These are phyloP conservation scores for Lodderomyces jiufengensis DNA, from an alignment of 1,139 yeast genomes.

Conservation along the genomic window DNA sequence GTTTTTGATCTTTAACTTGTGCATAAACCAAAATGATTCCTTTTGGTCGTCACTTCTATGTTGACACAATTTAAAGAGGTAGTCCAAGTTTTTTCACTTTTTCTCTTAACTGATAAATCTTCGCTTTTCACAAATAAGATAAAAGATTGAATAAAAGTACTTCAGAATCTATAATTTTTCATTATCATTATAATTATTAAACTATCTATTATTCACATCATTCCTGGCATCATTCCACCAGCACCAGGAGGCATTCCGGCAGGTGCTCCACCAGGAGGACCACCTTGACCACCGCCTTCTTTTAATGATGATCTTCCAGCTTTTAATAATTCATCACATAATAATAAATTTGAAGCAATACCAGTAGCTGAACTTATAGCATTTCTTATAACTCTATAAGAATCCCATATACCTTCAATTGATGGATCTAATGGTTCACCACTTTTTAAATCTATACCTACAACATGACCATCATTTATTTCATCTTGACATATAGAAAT, in stretches of 20 bases:
- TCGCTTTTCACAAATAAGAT: too few relatives aligned
- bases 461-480: slow-evolving; percentile 72
- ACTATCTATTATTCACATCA: slow-evolving; percentile 1
- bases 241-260: slow-evolving; percentile 12
- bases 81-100: too few relatives aligned
- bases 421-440: slow-evolving; percentile 98
- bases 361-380: slow-evolving; percentile 92
- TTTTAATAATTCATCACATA: slow-evolving; percentile 93
- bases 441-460: slow-evolving; percentile 84
- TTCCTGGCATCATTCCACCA: slow-evolving; percentile 8
- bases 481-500: slow-evolving; percentile 90
- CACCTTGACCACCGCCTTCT: slow-evolving; percentile 38
- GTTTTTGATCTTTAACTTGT: too few relatives aligned
- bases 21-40: too few relatives aligned
- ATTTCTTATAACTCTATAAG: slow-evolving; percentile 88
- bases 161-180: too few relatives aligned
- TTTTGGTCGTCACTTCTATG: too few relatives aligned
- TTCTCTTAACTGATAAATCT: too few relatives aligned
- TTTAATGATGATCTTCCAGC: slow-evolving; percentile 93
- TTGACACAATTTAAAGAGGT: too few relatives aligned
- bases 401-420: slow-evolving; percentile 95
- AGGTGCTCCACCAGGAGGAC: slow-evolving; percentile 17
- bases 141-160: too few relatives aligned
- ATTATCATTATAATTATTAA: too few relatives aligned
- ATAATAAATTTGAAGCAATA: slow-evolving; percentile 83